Conservation (phyloP, 73 alveolate species). For the Paramecium octaurelia region DNA sequence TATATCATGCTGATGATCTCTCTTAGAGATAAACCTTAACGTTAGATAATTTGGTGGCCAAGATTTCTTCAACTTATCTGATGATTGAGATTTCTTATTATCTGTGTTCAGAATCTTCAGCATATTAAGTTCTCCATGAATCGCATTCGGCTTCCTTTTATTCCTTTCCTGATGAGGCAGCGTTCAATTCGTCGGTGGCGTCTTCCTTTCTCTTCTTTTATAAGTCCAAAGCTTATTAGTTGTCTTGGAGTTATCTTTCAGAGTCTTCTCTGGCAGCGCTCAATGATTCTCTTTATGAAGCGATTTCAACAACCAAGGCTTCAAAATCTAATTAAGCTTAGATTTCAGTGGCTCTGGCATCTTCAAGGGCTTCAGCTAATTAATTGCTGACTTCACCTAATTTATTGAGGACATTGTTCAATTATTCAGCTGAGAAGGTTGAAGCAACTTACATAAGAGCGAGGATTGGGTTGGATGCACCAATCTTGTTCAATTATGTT, state of each 20-base stretch:
- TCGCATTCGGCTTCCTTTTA: slow-evolving; percentile 64
- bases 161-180: slow-evolving; percentile 64
- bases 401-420: slow-evolving; percentile 41
- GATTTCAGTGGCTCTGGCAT: slow-evolving; percentile 41
- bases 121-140: slow-evolving; percentile 62
- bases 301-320: slow-evolving; percentile 53
- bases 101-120: slow-evolving; percentile 54
- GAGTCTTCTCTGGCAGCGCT: slow-evolving; percentile 61
- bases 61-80: slow-evolving; percentile 53
- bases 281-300: slow-evolving; percentile 57
- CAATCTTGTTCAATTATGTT: slow-evolving; percentile 46
- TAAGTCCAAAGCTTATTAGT: slow-evolving; percentile 61
- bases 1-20: slow-evolving; percentile 42
- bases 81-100: slow-evolving; percentile 51
- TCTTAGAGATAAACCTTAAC: slow-evolving; percentile 53
- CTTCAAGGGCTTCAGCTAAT: slow-evolving; percentile 31
- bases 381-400: slow-evolving; percentile 46
- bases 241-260: slow-evolving; percentile 56
- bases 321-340: slow-evolving; percentile 46
- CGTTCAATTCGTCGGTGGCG: slow-evolving; percentile 59
- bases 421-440: slow-evolving; percentile 63
- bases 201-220: slow-evolving; percentile 65
- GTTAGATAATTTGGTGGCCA: slow-evolving; percentile 52
- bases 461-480: slow-evolving; percentile 53
- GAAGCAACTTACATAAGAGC: slow-evolving; percentile 65